phyloP scores from a whole-genome alignment of 2,329 filamentous ascomycete genomes.

The Epichloe festucae region DNA sequence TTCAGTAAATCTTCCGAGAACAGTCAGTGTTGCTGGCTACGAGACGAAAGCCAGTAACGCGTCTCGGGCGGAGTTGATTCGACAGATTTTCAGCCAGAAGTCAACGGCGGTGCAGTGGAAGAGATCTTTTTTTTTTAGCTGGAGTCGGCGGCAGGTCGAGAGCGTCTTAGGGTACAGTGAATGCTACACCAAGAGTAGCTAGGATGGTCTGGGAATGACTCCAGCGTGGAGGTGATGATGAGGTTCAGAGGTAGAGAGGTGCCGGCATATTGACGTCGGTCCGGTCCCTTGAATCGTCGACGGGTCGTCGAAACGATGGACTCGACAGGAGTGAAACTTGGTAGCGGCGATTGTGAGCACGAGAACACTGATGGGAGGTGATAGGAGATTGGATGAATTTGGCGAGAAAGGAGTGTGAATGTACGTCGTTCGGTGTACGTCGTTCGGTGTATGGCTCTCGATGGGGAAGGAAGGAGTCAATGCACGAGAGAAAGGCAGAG shows the following conservation, averaged over 20 bases:
- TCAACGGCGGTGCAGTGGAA: neutral
- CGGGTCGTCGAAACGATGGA: neutral
- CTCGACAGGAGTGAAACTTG: neutral
- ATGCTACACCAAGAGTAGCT: neutral
- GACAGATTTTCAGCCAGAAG: neutral
- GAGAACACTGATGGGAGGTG: neutral
- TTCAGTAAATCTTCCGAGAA: neutral
- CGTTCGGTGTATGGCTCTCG: neutral
- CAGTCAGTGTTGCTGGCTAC: neutral
- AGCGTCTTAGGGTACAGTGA: neutral
- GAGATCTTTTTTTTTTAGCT: neutral
- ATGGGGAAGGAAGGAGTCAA: neutral
- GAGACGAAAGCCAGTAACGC: neutral
- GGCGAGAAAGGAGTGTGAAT: neutral
- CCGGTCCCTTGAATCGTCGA: neutral
- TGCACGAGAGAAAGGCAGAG: neutral
- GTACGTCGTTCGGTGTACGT: neutral
- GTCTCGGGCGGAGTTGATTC: neutral
- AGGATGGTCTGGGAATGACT: neutral
- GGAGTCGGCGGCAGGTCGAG: neutral
- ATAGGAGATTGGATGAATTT: neutral
- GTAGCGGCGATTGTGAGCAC: neutral
- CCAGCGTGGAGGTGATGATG: neutral
- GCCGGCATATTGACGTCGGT: slow-evolving; percentile 6
- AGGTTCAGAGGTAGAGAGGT: neutral